phyloP scores from a whole-genome alignment of 495 filamentous ascomycete species.

The Hypomontagnella monticulosa region DNA sequence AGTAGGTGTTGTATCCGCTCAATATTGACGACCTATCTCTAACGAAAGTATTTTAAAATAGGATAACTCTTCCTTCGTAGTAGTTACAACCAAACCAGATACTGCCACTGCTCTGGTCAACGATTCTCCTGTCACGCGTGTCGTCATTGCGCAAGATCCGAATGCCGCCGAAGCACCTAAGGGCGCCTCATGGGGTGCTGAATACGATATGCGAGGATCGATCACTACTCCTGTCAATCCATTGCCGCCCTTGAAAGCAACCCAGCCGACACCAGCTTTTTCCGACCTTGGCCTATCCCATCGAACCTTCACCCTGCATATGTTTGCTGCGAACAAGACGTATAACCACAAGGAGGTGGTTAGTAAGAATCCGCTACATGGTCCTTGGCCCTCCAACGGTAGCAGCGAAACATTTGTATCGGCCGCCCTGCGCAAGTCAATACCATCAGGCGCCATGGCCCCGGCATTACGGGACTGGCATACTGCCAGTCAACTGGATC shows the following conservation, averaged over 20 bases:
- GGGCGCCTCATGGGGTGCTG: slow-evolving; percentile 21
- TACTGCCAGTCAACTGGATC: slow-evolving; percentile 48
- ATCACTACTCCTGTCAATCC: slow-evolving; percentile 36
- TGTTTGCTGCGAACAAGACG: slow-evolving; percentile 43
- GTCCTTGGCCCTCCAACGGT: slow-evolving; percentile 50
- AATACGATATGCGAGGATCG: slow-evolving; percentile 31
- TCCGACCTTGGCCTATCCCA: slow-evolving; percentile 34
- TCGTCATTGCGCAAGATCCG: slow-evolving; percentile 29
- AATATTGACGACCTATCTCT: neutral
- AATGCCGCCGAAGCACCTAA: neutral
- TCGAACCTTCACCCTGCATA: slow-evolving; percentile 51
- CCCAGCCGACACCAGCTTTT: slow-evolving; percentile 31
- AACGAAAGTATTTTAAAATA: slow-evolving; percentile 4
- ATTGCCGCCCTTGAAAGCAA: slow-evolving; percentile 15
- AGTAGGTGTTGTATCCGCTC: slow-evolving; percentile 53
- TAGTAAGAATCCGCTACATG: slow-evolving; percentile 51
- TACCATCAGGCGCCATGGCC: slow-evolving; percentile 50
- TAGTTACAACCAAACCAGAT: slow-evolving; percentile 42
- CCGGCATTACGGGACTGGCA: slow-evolving; percentile 61
- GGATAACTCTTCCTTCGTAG: slow-evolving; percentile 55
- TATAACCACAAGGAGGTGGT: slow-evolving; percentile 51
- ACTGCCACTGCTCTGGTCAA: slow-evolving; percentile 37
- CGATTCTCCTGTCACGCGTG: slow-evolving; percentile 39
- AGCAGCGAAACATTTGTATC: slow-evolving; percentile 41
- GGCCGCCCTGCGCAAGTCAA: slow-evolving; percentile 43